Evolutionary conservation across 805 yeast species (phyloP).

Genomic region (Candida taoyuanica): DNA sequence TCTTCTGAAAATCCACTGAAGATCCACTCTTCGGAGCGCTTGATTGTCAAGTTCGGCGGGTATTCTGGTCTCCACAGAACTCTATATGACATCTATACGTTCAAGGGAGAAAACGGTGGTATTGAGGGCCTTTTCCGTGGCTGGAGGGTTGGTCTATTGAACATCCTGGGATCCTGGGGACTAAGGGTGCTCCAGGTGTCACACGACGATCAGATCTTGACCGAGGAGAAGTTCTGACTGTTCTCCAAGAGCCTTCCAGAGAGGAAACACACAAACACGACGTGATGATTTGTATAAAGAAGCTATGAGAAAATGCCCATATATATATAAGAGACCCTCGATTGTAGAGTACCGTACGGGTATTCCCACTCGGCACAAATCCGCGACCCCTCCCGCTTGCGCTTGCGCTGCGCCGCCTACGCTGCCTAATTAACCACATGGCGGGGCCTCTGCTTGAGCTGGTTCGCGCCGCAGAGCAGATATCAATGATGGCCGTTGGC

Average conservation of each 20-base stretch:
- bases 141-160: constrained; percentile 83
- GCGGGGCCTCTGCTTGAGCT: no score
- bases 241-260: no score
- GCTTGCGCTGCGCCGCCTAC: no score
- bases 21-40: constrained; percentile 38
- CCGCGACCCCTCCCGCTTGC: no score
- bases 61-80: constrained; percentile 54
- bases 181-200: constrained; percentile 51
- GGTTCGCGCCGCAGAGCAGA: no score
- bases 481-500: no score
- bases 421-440: no score
- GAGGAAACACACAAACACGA: background rate
- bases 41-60: constrained; percentile 56
- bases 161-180: constrained; percentile 82
- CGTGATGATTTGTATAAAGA: no score
- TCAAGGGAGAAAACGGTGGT: constrained; percentile 41
- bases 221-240: constrained; percentile 38
- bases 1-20: constrained; percentile 32
- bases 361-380: no score
- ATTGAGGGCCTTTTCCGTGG: constrained; percentile 69
- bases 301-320: background rate
- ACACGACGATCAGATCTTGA: constrained; percentile 38
- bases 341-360: background rate
- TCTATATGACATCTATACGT: constrained; percentile 39
- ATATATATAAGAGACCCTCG: no score